These are phyloP conservation scores for Trichomonascaceae sp. DNA, from an alignment of 1,139 yeast genomes.

Conservation along the genomic window DNA sequence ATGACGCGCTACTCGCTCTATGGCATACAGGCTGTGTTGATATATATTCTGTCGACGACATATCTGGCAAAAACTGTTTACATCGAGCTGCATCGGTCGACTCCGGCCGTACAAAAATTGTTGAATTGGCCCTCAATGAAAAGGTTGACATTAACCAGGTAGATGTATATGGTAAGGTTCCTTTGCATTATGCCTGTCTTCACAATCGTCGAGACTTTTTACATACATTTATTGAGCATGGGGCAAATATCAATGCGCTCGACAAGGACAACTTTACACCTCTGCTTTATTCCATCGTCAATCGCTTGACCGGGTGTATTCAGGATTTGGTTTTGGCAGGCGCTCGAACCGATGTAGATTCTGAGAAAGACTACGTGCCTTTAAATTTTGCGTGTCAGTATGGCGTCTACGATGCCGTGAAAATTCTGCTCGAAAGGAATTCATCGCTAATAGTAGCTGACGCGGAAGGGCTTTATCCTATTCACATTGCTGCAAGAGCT, in stretches of 20 bases:
- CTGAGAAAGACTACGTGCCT: slow-evolving; percentile 58
- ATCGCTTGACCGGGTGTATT: slow-evolving; percentile 54
- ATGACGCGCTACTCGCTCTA: slow-evolving; percentile 36
- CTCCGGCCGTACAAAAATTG: slow-evolving; percentile 29
- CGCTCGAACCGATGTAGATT: slow-evolving; percentile 35
- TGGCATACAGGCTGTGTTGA: slow-evolving; percentile 37
- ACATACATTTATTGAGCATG: slow-evolving; percentile 29
- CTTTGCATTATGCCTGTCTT: slow-evolving; percentile 78
- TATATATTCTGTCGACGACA: slow-evolving; percentile 37
- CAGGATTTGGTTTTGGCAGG: slow-evolving; percentile 41
- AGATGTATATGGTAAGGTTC: slow-evolving; percentile 73
- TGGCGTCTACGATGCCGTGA: slow-evolving; percentile 69
- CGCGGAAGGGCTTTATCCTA: slow-evolving; percentile 68
- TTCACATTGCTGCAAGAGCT: slow-evolving; percentile 82
- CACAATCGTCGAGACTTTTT: slow-evolving; percentile 33
- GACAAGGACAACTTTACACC: slow-evolving; percentile 53
- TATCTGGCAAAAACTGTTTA: slow-evolving; percentile 38
- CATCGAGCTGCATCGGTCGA: slow-evolving; percentile 42
- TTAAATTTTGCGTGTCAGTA: slow-evolving; percentile 83
- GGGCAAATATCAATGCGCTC: slow-evolving; percentile 33
- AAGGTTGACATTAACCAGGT: slow-evolving; percentile 37
- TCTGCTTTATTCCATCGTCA: slow-evolving; percentile 67
- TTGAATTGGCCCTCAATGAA: slow-evolving; percentile 33
- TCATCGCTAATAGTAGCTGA: slow-evolving; percentile 35
- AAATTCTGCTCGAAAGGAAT: slow-evolving; percentile 44